These are phyloP conservation scores for Bimuria novae-zelandiae DNA, from an alignment of 2,329 filamentous ascomycete genomes.

Conservation along the genomic window DNA sequence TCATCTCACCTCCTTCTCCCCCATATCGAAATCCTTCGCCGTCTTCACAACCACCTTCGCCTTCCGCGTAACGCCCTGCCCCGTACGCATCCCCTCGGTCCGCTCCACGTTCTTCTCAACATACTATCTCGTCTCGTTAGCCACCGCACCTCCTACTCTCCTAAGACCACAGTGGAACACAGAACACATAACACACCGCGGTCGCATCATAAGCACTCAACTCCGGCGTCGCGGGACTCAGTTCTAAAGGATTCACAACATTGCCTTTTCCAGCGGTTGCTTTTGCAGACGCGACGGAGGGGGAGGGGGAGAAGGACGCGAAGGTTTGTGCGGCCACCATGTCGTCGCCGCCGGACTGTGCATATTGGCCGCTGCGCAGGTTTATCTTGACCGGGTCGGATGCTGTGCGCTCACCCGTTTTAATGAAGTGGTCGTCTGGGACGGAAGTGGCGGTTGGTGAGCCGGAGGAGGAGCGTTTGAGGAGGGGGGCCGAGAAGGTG, in stretches of 20 bases:
- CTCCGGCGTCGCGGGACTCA: constrained; percentile 18
- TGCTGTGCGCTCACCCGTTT: constrained; percentile 9
- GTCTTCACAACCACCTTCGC: constrained; percentile 15
- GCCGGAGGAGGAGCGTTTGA: constrained; percentile 7
- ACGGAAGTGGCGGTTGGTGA: neutral
- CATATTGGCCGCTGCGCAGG: constrained; percentile 15
- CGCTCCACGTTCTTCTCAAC: constrained; percentile 14
- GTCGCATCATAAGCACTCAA: neutral
- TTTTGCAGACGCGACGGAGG: neutral
- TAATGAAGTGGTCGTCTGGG: constrained; percentile 13
- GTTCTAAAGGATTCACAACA: constrained; percentile 18
- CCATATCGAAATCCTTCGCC: constrained; percentile 14
- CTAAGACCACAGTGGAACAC: neutral
- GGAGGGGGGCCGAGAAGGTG: neutral
- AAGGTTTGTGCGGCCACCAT: constrained; percentile 15
- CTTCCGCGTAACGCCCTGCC: constrained; percentile 12
- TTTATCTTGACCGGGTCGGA: constrained; percentile 13
- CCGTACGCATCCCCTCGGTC: constrained; percentile 8
- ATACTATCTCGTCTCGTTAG: neutral
- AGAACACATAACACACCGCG: neutral
- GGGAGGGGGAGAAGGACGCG: neutral
- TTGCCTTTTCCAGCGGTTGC: constrained; percentile 16
- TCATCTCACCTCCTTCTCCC: neutral
- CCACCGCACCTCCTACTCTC: neutral
- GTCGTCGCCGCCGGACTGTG: constrained; percentile 19